Percentiles rank a stretch among this genome's conserved stretches.
Evolutionary conservation across 1,284 basidiomycete genomes (phyloP).

Genomic region (Nidula niveotomentosa): DNA sequence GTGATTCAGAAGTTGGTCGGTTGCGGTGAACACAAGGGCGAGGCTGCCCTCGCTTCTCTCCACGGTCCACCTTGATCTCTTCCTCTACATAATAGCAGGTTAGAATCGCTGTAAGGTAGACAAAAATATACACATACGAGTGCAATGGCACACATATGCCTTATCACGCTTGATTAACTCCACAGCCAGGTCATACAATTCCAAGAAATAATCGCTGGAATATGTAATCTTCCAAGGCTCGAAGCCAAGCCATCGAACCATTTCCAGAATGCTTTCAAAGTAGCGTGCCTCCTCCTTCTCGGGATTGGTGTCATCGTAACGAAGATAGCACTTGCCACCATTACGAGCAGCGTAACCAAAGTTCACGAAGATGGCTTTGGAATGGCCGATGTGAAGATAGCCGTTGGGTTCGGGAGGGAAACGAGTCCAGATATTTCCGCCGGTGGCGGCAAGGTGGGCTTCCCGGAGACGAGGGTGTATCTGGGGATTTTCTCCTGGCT

Average conservation of each 20-base stretch:
- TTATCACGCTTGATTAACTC: constrained; percentile 90
- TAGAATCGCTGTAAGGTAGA: neutral
- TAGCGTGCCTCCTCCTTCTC: constrained; percentile 96
- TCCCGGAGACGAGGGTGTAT: constrained; percentile 77
- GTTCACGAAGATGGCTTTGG: constrained; percentile 98
- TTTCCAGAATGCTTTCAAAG: constrained; percentile 96
- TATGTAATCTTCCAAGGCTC: constrained; percentile 99
- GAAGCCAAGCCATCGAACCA: constrained; percentile 95
- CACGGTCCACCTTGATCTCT: constrained; percentile 88
- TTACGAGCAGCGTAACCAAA: constrained; percentile 97
- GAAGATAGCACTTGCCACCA: constrained; percentile 88
- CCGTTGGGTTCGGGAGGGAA: constrained; percentile 99
- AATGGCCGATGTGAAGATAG: constrained; percentile 95
- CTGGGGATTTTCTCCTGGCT: constrained; percentile 94
- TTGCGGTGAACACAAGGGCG: constrained; percentile 86
- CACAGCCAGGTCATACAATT: constrained; percentile 88
- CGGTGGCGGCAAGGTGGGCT: constrained; percentile 81
- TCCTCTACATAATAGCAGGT: constrained; percentile 56
- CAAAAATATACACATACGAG: constrained; percentile 55
- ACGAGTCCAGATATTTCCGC: constrained; percentile 89
- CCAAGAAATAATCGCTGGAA: constrained; percentile 96
- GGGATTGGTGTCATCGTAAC: constrained; percentile 99
- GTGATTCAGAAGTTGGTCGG: constrained; percentile 83
- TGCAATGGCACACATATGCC: constrained; percentile 96
- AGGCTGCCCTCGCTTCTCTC: constrained; percentile 83